Base-by-base conservation (phyloP, 345 rosid genomes). In the Noccaea caerulescens region DNA sequence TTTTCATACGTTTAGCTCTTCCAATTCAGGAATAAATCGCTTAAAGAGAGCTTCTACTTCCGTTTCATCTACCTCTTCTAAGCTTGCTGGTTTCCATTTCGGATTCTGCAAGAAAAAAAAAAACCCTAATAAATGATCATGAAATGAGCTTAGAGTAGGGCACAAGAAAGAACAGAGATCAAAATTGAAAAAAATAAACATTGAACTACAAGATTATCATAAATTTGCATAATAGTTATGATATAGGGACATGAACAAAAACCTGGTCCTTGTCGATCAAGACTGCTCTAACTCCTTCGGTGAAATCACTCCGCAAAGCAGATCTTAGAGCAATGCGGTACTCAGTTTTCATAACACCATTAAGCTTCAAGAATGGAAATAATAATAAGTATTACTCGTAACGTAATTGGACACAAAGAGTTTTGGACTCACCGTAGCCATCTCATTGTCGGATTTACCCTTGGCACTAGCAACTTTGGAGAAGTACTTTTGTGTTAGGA, bases 261-360 rank as follows among this genome's bases (percentile, higher is more conserved):
- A 93, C 97, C 97, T 91, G 97, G 79, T 93, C 97, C 80, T 89
- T 91, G 87, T 93, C 96, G 66, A 91, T 81, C 84, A 93, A 80
- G 66, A 91, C 92, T 71, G 98, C 97, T 66, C 98, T 85, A 56
- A 93, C 96, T 51, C 98, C 96, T 86, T 93, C 97, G 59, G 83
- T 69, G 66, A 91, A 93, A 80, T 91, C 97, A 77, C 65, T 25
- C 11, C 93, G 77, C 71, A 89, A 55, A 32, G 90, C 89, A 38
- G 94, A 82, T 68, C 91, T 84, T 44, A 93, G 38, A 39, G 96
- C 94, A 75, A 91, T 83, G 70, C 94, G 87, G 81, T 91, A 91
- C 76, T 93, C 98, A 4, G 82, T 80, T 82, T 82, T 89, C 98
- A 93, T 93, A 65, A 93, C 97, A 44, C 84, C 92, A 2, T 20